Conservation (phyloP, 2,329 filamentous ascomycete genomes). For the Xylogone sp. region DNA sequence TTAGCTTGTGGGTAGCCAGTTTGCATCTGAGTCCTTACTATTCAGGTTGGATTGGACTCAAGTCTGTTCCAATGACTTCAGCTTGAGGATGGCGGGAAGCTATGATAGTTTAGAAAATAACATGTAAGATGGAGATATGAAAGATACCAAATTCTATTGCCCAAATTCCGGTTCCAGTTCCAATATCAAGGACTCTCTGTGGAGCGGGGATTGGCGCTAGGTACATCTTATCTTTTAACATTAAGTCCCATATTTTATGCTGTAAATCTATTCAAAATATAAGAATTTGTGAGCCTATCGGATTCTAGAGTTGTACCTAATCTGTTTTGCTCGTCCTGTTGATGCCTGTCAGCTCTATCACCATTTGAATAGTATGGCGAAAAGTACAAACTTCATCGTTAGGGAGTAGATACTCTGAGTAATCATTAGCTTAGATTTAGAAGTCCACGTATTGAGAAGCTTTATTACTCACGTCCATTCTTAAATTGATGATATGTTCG, state of each 20-base stretch:
- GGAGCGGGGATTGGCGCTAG: slow-evolving; percentile 24
- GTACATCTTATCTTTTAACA: slow-evolving; percentile 14
- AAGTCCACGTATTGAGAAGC: neutral
- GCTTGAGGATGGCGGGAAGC: slow-evolving; percentile 14
- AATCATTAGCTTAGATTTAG: neutral
- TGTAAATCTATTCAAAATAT: slow-evolving; percentile 11
- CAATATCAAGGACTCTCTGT: slow-evolving; percentile 34
- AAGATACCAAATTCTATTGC: slow-evolving; percentile 28
- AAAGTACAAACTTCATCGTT: slow-evolving; percentile 12
- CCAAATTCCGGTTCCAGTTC: slow-evolving; percentile 39
- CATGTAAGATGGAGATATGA: neutral
- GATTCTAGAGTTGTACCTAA: slow-evolving; percentile 5
- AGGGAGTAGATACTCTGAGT: slow-evolving; percentile 14
- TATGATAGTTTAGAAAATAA: slow-evolving; percentile 11
- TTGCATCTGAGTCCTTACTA: neutral
- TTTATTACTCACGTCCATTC: slow-evolving; percentile 26
- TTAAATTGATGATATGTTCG: slow-evolving; percentile 24
- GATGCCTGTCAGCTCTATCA: neutral
- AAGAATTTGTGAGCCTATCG: neutral
- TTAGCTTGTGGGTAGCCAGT: no score
- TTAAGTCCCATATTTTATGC: slow-evolving; percentile 16
- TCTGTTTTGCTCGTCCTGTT: slow-evolving; percentile 10
- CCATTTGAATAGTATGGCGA: no score
- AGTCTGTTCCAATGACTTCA: slow-evolving; percentile 28
- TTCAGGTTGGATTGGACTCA: slow-evolving; percentile 33